A percentile compares a stretch with the other conserved stretches of the same genome.
Conservation (phyloP, 2,329 filamentous ascomycete species). For the Pseudogymnoascus sp. region DNA sequence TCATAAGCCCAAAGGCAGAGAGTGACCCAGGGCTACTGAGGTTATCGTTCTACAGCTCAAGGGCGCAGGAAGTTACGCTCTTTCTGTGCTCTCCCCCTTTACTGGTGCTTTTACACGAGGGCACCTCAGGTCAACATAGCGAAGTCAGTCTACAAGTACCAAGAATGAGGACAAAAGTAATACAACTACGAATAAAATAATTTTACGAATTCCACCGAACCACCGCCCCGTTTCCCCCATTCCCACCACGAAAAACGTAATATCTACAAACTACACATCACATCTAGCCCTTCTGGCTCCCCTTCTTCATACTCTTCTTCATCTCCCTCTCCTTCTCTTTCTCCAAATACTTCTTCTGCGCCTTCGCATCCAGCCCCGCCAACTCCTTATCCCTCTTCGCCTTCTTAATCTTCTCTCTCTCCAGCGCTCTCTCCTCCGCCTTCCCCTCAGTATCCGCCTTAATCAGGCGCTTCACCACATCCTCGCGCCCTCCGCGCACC, state of each 20-base stretch:
- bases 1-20: no score
- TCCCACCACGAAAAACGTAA: not conserved
- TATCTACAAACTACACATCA: not conserved
- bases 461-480: conserved; percentile 69
- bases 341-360: conserved; percentile 78
- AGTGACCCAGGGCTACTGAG: no score
- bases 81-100: not conserved
- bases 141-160: not conserved
- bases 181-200: not conserved
- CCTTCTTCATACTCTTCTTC: conserved; percentile 54
- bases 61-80: not conserved
- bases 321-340: conserved; percentile 69
- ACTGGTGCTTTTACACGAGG: not conserved
- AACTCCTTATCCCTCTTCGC: conserved; percentile 81
- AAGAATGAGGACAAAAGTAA: not conserved
- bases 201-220: not conserved
- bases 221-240: not conserved
- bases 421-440: conserved; percentile 64
- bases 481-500: conserved; percentile 70
- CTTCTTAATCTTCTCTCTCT: conserved; percentile 73
- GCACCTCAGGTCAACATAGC: not conserved
- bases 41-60: not conserved
- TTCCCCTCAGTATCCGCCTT: conserved; percentile 72
- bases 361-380: conserved; percentile 67
- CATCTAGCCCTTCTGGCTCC: conserved; percentile 34